Conservation (phyloP, 1,284 basidiomycete genomes). For the Exobasidium rhododendri region DNA sequence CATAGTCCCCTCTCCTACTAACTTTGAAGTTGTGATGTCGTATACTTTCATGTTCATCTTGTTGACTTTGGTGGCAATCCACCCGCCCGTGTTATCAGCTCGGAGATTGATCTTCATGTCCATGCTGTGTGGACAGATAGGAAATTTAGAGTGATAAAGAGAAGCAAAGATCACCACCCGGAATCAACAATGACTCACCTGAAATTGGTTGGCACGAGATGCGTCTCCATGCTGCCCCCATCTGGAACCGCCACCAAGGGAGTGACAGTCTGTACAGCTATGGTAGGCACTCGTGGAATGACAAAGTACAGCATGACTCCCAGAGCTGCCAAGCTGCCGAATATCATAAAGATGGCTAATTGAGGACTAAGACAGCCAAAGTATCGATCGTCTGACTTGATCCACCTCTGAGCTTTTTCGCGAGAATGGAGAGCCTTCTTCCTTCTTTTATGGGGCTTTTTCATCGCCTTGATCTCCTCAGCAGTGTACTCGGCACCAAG, state of each 20-base stretch:
- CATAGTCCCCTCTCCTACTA: slow-evolving; percentile 32
- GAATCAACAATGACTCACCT: slow-evolving; percentile 8
- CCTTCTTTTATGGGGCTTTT: slow-evolving; percentile 7
- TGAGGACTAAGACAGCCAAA: slow-evolving; percentile 38
- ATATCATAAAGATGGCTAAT: slow-evolving; percentile 36
- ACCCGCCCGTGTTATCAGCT: slow-evolving; percentile 31
- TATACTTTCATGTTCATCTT: slow-evolving; percentile 29
- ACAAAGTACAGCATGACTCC: slow-evolving; percentile 43
- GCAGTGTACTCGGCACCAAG: slow-evolving; percentile 43
- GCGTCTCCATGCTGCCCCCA: slow-evolving; percentile 33
- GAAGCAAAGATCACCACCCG: not conserved
- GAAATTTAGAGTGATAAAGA: not conserved
- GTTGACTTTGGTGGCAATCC: slow-evolving; percentile 26
- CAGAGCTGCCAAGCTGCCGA: slow-evolving; percentile 24
- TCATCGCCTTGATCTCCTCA: slow-evolving; percentile 39
- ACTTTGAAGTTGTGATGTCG: slow-evolving; percentile 25
- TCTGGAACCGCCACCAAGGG: slow-evolving; percentile 39
- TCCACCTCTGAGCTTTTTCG: slow-evolving; percentile 27
- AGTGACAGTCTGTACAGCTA: slow-evolving; percentile 28
- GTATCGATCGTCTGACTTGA: slow-evolving; percentile 31
- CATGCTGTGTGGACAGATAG: slow-evolving; percentile 26
- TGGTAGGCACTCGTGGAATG: slow-evolving; percentile 40
- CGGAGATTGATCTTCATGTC: slow-evolving; percentile 42
- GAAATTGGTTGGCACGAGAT: slow-evolving; percentile 33
- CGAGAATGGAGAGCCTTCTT: slow-evolving; percentile 18